Conservation (phyloP, 2,329 filamentous ascomycete genomes). For the Aspergillus puulaauensis region DNA sequence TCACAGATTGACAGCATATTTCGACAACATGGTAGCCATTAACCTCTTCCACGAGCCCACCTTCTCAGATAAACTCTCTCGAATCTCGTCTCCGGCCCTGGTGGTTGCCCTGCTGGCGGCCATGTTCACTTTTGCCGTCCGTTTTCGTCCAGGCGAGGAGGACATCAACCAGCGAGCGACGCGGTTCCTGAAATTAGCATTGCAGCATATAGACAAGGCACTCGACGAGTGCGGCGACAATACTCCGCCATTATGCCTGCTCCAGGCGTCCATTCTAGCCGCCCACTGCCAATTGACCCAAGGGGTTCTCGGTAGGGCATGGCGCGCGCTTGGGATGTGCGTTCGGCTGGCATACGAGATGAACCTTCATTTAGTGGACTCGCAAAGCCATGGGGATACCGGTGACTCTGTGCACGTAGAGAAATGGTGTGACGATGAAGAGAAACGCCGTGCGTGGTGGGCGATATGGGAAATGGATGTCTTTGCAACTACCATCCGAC, state of each 20-base stretch:
- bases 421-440: slow-evolving; percentile 25
- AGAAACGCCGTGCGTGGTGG: slow-evolving; percentile 42
- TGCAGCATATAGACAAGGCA: background rate
- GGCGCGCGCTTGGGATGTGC: slow-evolving; percentile 32
- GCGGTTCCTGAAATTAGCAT: background rate
- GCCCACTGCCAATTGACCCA: slow-evolving; percentile 37
- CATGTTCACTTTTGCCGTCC: background rate
- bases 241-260: background rate
- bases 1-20: slow-evolving; percentile 5
- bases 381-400: background rate
- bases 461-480: slow-evolving; percentile 47
- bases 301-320: slow-evolving; percentile 38
- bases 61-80: slow-evolving; percentile 23
- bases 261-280: slow-evolving; percentile 38
- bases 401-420: background rate
- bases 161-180: background rate
- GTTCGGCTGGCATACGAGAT: slow-evolving; percentile 36
- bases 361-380: slow-evolving; percentile 15
- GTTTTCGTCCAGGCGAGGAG: background rate
- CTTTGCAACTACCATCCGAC: slow-evolving; percentile 42
- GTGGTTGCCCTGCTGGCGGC: background rate
- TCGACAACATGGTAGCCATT: slow-evolving; percentile 33
- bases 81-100: background rate
- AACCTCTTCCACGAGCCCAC: slow-evolving; percentile 31
- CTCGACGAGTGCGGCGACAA: background rate